These are phyloP conservation scores for Baorangia bicolor DNA, from an alignment of 768 basidiomycete genomes.

Conservation along the genomic window DNA sequence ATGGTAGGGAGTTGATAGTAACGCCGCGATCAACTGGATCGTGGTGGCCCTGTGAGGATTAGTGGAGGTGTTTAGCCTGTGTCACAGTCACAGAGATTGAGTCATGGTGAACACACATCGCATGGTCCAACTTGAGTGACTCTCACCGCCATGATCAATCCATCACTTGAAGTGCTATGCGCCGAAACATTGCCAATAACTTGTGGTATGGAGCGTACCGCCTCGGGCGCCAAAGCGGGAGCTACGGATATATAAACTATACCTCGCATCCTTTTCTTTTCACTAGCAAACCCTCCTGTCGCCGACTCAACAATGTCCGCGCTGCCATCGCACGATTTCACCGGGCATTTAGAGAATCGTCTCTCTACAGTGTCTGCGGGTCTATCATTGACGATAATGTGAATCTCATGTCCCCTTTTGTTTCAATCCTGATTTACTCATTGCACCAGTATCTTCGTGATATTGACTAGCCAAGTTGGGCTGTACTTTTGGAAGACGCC, in stretches of 20 bases:
- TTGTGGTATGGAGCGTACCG: background rate
- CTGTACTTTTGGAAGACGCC: conserved; percentile 22
- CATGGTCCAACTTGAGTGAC: background rate
- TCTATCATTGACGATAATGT: conserved; percentile 16
- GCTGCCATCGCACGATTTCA: background rate
- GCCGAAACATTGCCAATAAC: background rate
- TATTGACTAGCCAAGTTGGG: conserved; percentile 24
- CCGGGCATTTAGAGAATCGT: background rate
- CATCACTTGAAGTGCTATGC: background rate
- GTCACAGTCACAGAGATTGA: conserved; percentile 4
- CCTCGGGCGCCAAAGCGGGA: background rate
- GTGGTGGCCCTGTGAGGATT: background rate
- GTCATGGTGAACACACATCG: background rate
- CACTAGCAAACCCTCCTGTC: background rate
- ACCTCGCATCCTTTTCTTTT: background rate
- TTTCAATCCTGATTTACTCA: background rate
- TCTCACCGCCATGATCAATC: background rate
- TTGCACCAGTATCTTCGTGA: conserved; percentile 12
- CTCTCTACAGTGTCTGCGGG: conserved; percentile 8
- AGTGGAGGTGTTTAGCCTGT: background rate
- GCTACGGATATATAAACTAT: conserved; percentile 10
- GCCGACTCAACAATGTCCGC: conserved; percentile 2
- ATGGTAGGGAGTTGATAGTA: background rate
- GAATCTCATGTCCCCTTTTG: background rate
- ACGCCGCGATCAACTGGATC: background rate